Base-by-base conservation (phyloP, 352 stramenopile genomes). In the Phytophthora tubulina region DNA sequence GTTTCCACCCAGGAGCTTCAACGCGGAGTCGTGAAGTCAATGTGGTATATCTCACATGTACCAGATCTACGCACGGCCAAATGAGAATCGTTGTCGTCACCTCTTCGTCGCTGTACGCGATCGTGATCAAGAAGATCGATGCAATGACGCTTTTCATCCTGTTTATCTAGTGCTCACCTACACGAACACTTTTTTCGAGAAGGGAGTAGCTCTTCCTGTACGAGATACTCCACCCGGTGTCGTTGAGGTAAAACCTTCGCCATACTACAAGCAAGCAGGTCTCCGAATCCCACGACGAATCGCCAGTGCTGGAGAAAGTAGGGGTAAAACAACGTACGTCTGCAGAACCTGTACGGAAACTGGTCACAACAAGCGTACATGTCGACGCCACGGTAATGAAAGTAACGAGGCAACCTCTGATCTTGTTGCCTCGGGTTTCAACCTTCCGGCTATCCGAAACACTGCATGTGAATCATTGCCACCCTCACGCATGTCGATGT, bases 261-360 rank as follows among this genome's bases (percentile, higher is more conserved):
- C 41, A 7, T 48, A 48, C 15, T 48, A 48, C 41, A 48, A 48
- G 41, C 41, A 48, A 48, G 41, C 41, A 21, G 41, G 41, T 17
- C 41, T 8, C 13, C 41, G 9, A 21, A 17, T 48, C 13, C 14
- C 11, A 21, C 11, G 41, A 21, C 41, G 4, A 2, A 48, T 48
- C 5, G 41, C 41, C 8, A 48, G 41, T 21, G 11, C 41, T 48
- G 41, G 41, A 17, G 41, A 48, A 13, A 48, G 13, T 2, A 14
- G 41, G 8, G 15, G 15, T 8, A 48, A 48, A 0, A 27, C 41
- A 21, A 48, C 41, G 5, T 48, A 48, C 17, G 17, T 31, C 27
- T 50, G 44, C 9, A 50, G 17, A 50, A 21, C 21, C n/a, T 50
- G 44, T 9, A 42, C 36, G 36, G 36, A 42, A 2, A 42, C 36